phyloP scores from a whole-genome alignment of 441 rosid species.

The Jatropha podagrica region DNA sequence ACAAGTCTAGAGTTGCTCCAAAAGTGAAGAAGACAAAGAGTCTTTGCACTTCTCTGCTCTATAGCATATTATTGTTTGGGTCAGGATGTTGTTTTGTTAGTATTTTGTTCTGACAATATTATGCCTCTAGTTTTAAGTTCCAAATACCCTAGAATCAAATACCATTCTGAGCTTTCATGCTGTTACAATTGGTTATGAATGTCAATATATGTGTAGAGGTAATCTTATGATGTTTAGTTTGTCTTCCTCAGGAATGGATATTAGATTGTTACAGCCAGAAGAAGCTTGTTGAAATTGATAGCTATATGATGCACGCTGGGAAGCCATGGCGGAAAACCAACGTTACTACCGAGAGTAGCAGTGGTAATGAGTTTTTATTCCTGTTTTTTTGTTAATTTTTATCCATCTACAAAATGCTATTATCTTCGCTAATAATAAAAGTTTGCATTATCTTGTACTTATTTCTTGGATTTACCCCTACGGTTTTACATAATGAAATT shows the following conservation, averaged over 20 bases:
- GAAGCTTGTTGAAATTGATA: constrained; percentile 78
- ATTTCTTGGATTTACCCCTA: neutral
- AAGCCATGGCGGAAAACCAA: constrained; percentile 74
- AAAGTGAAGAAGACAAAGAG: neutral
- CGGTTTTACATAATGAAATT: neutral
- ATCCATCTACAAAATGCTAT: neutral
- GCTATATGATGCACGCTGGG: constrained; percentile 82
- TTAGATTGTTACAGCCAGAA: constrained; percentile 60
- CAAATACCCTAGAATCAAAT: constrained; percentile 3
- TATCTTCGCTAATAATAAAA: neutral
- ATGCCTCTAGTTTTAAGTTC: neutral
- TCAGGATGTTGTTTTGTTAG: neutral
- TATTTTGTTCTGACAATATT: neutral
- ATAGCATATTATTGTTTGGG: neutral
- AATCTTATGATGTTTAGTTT: constrained; percentile 17
- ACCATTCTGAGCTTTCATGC: neutral
- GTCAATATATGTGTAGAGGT: neutral
- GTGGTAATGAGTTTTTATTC: constrained; percentile 35
- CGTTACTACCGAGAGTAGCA: constrained; percentile 26
- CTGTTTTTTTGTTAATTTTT: neutral
- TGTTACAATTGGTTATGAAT: constrained; percentile 3
- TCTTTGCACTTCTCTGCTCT: neutral
- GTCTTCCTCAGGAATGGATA: constrained; percentile 72
- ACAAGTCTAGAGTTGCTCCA: constrained; percentile 3
- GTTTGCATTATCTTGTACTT: neutral